Evolutionary conservation across 768 basidiomycete genomes (phyloP), one percentile per base, ranked within the genome.

Genomic region (Leccinum variicolor): DNA sequence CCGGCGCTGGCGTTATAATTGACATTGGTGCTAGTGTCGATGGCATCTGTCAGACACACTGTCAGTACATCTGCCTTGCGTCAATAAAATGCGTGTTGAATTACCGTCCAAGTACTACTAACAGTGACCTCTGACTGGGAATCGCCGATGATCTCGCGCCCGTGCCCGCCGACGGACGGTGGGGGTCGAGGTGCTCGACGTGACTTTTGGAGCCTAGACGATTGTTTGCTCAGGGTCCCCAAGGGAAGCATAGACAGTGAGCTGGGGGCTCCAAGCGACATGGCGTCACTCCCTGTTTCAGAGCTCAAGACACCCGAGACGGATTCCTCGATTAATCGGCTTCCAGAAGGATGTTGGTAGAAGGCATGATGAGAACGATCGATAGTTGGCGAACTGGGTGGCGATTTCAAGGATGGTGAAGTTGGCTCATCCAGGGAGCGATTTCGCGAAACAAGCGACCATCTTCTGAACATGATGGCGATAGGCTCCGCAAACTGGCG

Each of bases 241-340:
- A 57, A 55, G 3, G 57, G 10, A 29, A 50, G 46, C 3, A 52
- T 11, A 14, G 49, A 60, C 4, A 47, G 29, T 21, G 47, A 21
- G 49, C 56, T 65, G 4, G 33, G 21, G 17, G n/a, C 33, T 17
- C 49, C 53, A 3, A 59, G 39, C 0, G 66, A 61, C 5, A 46
- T 31, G n/a, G 52, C 43, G 17, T 65, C 62, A 29, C 67, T 71
- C n/a, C 61, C 69, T 1, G 62, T 55, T 36, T 71, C 70, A 11
- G 69, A 71, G 7, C 59, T 69, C 36, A 67, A 50, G 46, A 73
- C 53, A 0, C 57, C 70, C 2, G 70, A 72, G 19, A 64, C 54
- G 3, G 59, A 33, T 0, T 63, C 67, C 17, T 72, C 70, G 23
- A 54, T 64, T 52, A 72, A 73, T 23, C 68, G 66, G 57, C 70